Evolutionary conservation across 345 rosid species (phyloP).

Genomic region (Stellera chamaejasme): DNA sequence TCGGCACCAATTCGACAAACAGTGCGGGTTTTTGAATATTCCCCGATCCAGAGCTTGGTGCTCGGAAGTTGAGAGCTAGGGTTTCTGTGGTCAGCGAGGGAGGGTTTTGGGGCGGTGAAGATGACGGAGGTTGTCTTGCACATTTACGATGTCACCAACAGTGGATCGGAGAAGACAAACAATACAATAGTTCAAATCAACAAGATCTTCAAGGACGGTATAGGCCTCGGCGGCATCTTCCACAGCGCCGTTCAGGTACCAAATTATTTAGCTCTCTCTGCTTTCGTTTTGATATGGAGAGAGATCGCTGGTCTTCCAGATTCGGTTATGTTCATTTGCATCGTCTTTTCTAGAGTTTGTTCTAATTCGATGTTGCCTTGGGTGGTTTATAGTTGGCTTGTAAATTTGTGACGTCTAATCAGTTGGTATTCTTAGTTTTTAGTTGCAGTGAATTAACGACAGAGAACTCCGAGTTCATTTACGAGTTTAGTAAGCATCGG

Average conservation of each 20-base stretch:
- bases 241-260: slow-evolving; percentile 94
- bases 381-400: no score
- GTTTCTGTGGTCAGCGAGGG: background rate
- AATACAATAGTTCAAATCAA: slow-evolving; percentile 85
- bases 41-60: background rate
- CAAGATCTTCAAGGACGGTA: slow-evolving; percentile 87
- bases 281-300: background rate
- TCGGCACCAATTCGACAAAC: background rate
- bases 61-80: background rate
- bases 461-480: no score
- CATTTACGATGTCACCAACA: slow-evolving; percentile 88
- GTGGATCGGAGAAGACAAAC: slow-evolving; percentile 96
- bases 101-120: slow-evolving; percentile 17
- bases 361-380: no score
- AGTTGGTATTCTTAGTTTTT: no score
- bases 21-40: background rate
- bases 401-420: no score
- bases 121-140: slow-evolving; percentile 82
- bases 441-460: no score
- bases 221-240: slow-evolving; percentile 96
- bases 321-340: no score
- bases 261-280: slow-evolving; percentile 2
- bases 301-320: no score
- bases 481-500: no score
- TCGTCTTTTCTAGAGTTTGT: no score